Evolutionary conservation across 169 alveolate species (phyloP).

Genomic region (Plasmodium berghei): DNA sequence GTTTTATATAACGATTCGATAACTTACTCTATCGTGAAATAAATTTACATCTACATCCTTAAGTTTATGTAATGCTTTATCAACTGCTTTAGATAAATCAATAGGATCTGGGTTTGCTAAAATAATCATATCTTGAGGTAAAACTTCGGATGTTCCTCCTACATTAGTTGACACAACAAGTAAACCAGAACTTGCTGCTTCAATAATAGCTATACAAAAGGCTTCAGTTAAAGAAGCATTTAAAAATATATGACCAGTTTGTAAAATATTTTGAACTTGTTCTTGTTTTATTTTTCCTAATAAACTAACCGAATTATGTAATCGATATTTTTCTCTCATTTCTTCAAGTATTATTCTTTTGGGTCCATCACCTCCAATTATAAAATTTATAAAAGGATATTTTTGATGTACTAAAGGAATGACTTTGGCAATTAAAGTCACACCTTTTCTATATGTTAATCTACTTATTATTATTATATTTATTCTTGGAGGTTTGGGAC

Average conservation of each 20-base stretch:
- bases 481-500: slow-evolving; percentile 89
- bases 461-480: slow-evolving; percentile 96
- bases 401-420: slow-evolving; percentile 96
- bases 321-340: slow-evolving; percentile 93
- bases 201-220: slow-evolving; percentile 98
- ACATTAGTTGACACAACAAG: slow-evolving; percentile 97
- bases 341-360: slow-evolving; percentile 94
- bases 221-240: slow-evolving; percentile 99
- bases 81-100: slow-evolving; percentile 80
- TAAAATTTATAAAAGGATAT: slow-evolving; percentile 92
- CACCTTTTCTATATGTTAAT: slow-evolving; percentile 97
- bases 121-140: slow-evolving; percentile 85
- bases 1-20: no score
- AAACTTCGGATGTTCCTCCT: slow-evolving; percentile 98
- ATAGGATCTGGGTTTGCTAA: slow-evolving; percentile 81
- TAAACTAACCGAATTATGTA: slow-evolving; percentile 94
- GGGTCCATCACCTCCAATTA: slow-evolving; percentile 98
- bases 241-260: slow-evolving; percentile 98
- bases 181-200: slow-evolving; percentile 99
- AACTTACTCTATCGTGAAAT: slow-evolving; percentile 77
- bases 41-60: slow-evolving; percentile 56
- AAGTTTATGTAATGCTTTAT: slow-evolving; percentile 80
- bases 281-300: slow-evolving; percentile 94
- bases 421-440: slow-evolving; percentile 95
- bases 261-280: slow-evolving; percentile 94